These are phyloP conservation scores for Stephania cephalantha DNA, from an alignment of 164 flowering plant species.

Conservation along the genomic window DNA sequence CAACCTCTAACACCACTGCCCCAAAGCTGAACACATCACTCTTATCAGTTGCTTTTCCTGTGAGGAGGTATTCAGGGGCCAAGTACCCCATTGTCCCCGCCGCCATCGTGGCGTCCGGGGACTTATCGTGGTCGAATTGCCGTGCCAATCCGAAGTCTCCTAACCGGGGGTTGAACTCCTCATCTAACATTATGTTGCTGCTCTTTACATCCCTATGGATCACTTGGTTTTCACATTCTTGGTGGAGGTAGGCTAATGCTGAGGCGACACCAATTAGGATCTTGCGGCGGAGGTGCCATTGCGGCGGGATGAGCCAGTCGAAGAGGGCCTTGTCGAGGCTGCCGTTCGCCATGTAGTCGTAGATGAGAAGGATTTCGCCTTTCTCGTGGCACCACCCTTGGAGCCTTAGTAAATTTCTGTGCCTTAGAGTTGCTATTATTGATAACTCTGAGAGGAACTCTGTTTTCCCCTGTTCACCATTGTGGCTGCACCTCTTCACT, in stretches of 20 bases:
- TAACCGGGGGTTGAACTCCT: slow-evolving; percentile 62
- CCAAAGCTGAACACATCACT: slow-evolving; percentile 92
- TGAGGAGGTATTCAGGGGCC: slow-evolving; percentile 80
- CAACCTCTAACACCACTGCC: slow-evolving; percentile 82
- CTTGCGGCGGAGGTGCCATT: slow-evolving; percentile 58
- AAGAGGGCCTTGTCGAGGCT: slow-evolving; percentile 85
- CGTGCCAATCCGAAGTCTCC: slow-evolving; percentile 91
- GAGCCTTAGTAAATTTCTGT: slow-evolving; percentile 73
- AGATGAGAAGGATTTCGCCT: slow-evolving; percentile 81
- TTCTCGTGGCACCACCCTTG: slow-evolving; percentile 98
- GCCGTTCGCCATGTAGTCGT: slow-evolving; percentile 88
- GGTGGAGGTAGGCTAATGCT: slow-evolving; percentile 80
- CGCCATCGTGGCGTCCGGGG: slow-evolving; percentile 76
- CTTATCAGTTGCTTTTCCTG: slow-evolving; percentile 80
- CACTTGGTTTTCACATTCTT: slow-evolving; percentile 85
- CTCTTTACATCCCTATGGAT: slow-evolving; percentile 83
- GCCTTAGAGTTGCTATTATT: slow-evolving; percentile 88
- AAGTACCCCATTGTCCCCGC: slow-evolving; percentile 98
- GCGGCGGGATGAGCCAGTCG: slow-evolving; percentile 46
- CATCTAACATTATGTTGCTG: slow-evolving; percentile 90
- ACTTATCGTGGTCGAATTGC: slow-evolving; percentile 69
- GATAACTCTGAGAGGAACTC: slow-evolving; percentile 85
- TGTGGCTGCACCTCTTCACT: slow-evolving; percentile 72
- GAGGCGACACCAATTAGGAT: slow-evolving; percentile 81
- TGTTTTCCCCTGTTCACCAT: slow-evolving; percentile 53